A percentile compares a stretch with the other conserved stretches of the same genome.
These are phyloP conservation scores for Speleostelium caveatum DNA, from an alignment of 78 protist genomes.

Conservation along the genomic window DNA sequence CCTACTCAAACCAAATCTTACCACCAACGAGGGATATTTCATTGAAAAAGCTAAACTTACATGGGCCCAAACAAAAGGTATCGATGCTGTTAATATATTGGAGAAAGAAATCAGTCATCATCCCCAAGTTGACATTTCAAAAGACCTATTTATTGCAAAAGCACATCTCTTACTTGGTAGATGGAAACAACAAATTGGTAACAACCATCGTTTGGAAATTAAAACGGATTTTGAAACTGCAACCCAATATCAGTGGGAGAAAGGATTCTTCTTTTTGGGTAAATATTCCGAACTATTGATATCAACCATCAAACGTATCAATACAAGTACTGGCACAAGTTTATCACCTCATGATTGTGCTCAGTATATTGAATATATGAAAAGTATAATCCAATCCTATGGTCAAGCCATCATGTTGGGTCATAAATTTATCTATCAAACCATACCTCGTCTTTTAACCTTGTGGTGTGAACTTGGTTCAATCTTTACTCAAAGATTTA, in stretches of 20 bases:
- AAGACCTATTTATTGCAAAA: not conserved
- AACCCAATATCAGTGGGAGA: slow-evolving; percentile 72
- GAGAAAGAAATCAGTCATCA: not conserved
- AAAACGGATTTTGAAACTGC: slow-evolving; percentile 12
- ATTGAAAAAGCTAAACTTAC: slow-evolving; percentile 44
- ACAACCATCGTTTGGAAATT: slow-evolving; percentile 22
- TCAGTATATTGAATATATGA: not conserved
- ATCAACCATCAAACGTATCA: not conserved
- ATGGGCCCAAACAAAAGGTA: not conserved
- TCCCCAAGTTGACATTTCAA: not conserved
- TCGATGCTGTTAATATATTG: slow-evolving; percentile 48
- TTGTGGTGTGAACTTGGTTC: slow-evolving; percentile 86
- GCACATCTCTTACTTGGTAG: not conserved
- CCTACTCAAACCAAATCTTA: slow-evolving; percentile 18
- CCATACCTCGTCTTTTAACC: slow-evolving; percentile 87
- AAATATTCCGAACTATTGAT: slow-evolving; percentile 70
- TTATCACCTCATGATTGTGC: not conserved
- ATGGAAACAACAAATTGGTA: slow-evolving; percentile 62
- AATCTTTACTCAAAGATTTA: not conserved
- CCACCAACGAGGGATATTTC: not conserved
- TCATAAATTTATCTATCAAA: slow-evolving; percentile 47
- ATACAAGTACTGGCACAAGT: slow-evolving; percentile 2
- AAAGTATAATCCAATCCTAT: slow-evolving; percentile 32
- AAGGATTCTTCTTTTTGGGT: slow-evolving; percentile 79
- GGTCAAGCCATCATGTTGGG: slow-evolving; percentile 65